A percentile compares a stretch with the other conserved stretches of the same genome.
These are phyloP conservation scores for Diaporthe ampelina DNA, from an alignment of 2,329 filamentous ascomycete species.

Conservation along the genomic window DNA sequence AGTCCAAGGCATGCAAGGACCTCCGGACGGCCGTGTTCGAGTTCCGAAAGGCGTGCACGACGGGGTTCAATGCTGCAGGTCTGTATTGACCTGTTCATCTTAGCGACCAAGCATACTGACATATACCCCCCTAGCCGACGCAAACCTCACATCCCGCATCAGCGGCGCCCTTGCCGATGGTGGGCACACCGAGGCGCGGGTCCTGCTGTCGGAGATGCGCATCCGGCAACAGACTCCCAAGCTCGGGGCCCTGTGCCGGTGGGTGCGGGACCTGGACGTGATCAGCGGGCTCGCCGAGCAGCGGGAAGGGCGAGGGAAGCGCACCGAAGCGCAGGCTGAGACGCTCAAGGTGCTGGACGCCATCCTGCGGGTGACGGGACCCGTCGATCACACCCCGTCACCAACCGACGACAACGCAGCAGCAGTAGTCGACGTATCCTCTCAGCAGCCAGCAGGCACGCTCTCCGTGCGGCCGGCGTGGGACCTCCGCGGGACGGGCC, in stretches of 20 bases:
- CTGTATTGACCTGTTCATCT: neutral
- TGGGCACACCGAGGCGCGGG: conserved; percentile 74
- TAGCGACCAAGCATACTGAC: neutral
- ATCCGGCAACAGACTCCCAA: conserved; percentile 76
- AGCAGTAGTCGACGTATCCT: neutral
- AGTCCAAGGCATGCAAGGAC: conserved; percentile 77
- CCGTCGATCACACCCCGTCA: conserved; percentile 64
- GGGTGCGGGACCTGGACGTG: conserved; percentile 79
- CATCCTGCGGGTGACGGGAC: conserved; percentile 73
- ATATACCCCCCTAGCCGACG: conserved; percentile 57
- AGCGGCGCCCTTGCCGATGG: conserved; percentile 76
- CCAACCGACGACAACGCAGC: neutral
- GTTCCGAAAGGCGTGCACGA: conserved; percentile 78
- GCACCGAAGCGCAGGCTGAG: conserved; percentile 64
- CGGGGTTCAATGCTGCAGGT: conserved; percentile 71
- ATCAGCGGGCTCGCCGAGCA: conserved; percentile 75
- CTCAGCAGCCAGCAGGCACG: conserved; percentile 48
- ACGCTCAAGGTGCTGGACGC: conserved; percentile 74
- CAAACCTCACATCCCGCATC: conserved; percentile 76
- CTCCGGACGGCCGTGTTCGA: conserved; percentile 77
- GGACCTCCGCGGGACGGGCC: conserved; percentile 64
- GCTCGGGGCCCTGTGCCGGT: conserved; percentile 77
- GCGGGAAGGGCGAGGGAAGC: conserved; percentile 58
- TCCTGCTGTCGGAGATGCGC: conserved; percentile 78
- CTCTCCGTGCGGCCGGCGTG: conserved; percentile 73